Evolutionary conservation across 306 rosid genomes (phyloP).

Genomic region (Potentilla sterilis): DNA sequence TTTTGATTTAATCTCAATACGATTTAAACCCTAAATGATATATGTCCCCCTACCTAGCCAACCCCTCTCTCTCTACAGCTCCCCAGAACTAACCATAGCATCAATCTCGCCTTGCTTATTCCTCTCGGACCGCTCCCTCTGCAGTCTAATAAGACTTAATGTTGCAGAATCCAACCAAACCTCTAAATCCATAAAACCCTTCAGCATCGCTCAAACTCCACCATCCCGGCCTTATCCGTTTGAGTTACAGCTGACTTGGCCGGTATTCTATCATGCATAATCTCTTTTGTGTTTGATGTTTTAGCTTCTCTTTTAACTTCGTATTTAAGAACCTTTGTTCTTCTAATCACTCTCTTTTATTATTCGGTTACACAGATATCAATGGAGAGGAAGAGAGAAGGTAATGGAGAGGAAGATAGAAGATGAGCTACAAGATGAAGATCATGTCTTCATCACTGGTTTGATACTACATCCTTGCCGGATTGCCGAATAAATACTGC

Average conservation of each 20-base stretch:
- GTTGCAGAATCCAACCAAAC: too few relatives aligned
- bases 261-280: background rate
- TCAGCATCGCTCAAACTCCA: background rate
- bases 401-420: too few relatives aligned
- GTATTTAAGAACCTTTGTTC: too few relatives aligned
- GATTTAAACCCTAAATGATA: background rate
- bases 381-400: too few relatives aligned
- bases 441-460: too few relatives aligned
- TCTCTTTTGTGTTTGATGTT: too few relatives aligned
- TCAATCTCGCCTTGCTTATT: conserved; percentile 91
- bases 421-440: too few relatives aligned
- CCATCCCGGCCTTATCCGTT: background rate
- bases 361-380: too few relatives aligned
- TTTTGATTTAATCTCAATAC: background rate
- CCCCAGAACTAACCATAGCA: conserved; percentile 72
- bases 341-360: too few relatives aligned
- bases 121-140: conserved; percentile 95
- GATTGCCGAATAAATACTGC: too few relatives aligned
- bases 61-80: background rate
- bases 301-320: too few relatives aligned
- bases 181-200: background rate
- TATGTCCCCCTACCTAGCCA: background rate
- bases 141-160: conserved; percentile 67
- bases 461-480: too few relatives aligned
- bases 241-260: background rate